Conservation (phyloP, 768 basidiomycete species). For the Pleurotus citrinopileatus region DNA sequence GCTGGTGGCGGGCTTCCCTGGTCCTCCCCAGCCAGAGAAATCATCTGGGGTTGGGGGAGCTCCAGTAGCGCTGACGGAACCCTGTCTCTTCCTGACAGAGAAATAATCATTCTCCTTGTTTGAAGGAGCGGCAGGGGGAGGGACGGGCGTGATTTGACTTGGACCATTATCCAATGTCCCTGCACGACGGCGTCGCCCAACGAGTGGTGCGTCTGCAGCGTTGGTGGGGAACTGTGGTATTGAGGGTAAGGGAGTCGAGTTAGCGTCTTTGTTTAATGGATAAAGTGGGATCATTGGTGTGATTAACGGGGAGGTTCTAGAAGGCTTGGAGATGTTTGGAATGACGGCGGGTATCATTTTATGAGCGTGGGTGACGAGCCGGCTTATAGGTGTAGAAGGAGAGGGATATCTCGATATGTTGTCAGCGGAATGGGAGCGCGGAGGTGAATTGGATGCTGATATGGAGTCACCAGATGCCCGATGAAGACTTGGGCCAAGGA, state of each 20-base stretch:
- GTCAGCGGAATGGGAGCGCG: slow-evolving; percentile 8
- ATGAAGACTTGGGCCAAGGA: slow-evolving; percentile 16
- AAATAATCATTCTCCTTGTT: slow-evolving; percentile 51
- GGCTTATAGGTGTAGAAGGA: slow-evolving; percentile 10
- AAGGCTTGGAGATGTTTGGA: slow-evolving; percentile 42
- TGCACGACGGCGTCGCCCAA: slow-evolving; percentile 34
- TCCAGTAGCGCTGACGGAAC: slow-evolving; percentile 30
- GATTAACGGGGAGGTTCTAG: slow-evolving; percentile 52
- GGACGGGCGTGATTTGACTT: slow-evolving; percentile 8
- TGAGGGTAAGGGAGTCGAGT: slow-evolving; percentile 24
- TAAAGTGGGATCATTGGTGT: slow-evolving; percentile 57
- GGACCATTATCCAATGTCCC: slow-evolving; percentile 39
- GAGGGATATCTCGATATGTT: slow-evolving; percentile 12
- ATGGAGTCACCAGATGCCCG: slow-evolving; percentile 10
- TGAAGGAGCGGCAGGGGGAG: slow-evolving; percentile 14
- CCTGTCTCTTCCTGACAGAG: slow-evolving; percentile 39
- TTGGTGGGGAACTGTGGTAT: slow-evolving; percentile 43
- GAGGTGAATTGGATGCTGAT: background rate
- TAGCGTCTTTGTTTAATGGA: slow-evolving; percentile 21
- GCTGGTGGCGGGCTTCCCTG: slow-evolving; percentile 18
- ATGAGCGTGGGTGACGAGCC: slow-evolving; percentile 57
- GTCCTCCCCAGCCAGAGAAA: slow-evolving; percentile 43
- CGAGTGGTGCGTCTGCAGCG: slow-evolving; percentile 28
- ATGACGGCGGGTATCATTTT: slow-evolving; percentile 65
- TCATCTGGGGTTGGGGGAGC: slow-evolving; percentile 43